Evolutionary conservation across 768 basidiomycete genomes (phyloP).

Genomic region (Pleurotus pulmonarius): DNA sequence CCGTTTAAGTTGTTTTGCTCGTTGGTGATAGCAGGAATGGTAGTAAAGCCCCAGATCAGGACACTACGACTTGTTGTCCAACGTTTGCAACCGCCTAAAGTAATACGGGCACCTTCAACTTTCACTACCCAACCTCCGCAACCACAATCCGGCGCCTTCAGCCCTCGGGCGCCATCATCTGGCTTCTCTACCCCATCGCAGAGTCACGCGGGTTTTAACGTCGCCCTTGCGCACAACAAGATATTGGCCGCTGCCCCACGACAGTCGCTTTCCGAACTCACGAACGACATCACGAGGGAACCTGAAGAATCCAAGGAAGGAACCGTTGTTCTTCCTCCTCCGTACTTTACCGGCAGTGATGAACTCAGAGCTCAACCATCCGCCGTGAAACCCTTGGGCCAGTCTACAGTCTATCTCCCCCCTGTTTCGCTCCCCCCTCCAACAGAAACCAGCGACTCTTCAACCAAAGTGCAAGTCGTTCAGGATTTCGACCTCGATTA

Average conservation of each 20-base stretch:
- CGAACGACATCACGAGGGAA: slow-evolving; percentile 5
- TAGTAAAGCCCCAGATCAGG: slow-evolving; percentile 29
- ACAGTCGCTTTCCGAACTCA: slow-evolving; percentile 18
- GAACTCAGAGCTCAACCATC: slow-evolving; percentile 27
- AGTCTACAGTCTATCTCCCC: slow-evolving; percentile 47
- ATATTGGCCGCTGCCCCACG: slow-evolving; percentile 40
- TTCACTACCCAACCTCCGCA: slow-evolving; percentile 7
- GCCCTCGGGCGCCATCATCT: slow-evolving; percentile 39
- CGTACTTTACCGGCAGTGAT: slow-evolving; percentile 39
- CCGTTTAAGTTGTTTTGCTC: slow-evolving; percentile 58
- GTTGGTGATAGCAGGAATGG: slow-evolving; percentile 45
- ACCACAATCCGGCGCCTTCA: slow-evolving; percentile 22
- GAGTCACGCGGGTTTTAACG: slow-evolving; percentile 43
- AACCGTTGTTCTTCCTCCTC: slow-evolving; percentile 35
- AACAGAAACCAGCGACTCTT: slow-evolving; percentile 13
- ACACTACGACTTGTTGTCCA: slow-evolving; percentile 58
- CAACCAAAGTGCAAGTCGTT: slow-evolving; percentile 31
- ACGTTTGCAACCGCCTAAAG: slow-evolving; percentile 48
- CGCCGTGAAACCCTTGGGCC: slow-evolving; percentile 43
- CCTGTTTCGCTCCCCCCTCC: slow-evolving; percentile 31
- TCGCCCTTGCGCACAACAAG: slow-evolving; percentile 48
- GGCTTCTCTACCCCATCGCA: slow-evolving; percentile 54
- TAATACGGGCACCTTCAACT: slow-evolving; percentile 18
- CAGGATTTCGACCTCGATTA: slow-evolving; percentile 66
- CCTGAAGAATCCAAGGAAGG: slow-evolving; percentile 9